phyloP scores from a whole-genome alignment of 2,329 filamentous ascomycete species.

The Botrytis aclada region DNA sequence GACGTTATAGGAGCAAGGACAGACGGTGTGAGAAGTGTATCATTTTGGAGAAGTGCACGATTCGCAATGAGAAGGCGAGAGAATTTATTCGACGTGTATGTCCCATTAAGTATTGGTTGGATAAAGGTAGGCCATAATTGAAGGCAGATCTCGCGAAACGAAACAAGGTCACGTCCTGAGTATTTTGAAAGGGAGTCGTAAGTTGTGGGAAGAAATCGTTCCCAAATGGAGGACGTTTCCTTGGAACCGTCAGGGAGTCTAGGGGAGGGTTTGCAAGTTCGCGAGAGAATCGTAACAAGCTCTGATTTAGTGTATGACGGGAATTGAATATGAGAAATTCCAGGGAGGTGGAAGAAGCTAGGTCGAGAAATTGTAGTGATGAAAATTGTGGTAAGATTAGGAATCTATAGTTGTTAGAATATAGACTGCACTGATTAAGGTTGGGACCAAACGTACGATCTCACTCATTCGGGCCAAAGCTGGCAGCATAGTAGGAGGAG shows the following conservation, averaged over 20 bases:
- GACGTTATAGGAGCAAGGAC: constrained; percentile 45
- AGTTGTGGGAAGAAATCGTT: constrained; percentile 76
- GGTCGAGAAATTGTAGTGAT: constrained; percentile 71
- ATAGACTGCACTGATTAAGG: background rate
- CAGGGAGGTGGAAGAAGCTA: constrained; percentile 64
- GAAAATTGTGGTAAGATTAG: constrained; percentile 72
- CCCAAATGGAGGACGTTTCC: constrained; percentile 67
- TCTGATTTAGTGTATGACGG: constrained; percentile 79
- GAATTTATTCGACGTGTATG: constrained; percentile 73
- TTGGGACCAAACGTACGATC: constrained; percentile 53
- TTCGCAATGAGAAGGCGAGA: constrained; percentile 74
- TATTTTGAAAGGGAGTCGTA: constrained; percentile 84
- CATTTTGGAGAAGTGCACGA: constrained; percentile 68
- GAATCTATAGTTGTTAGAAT: constrained; percentile 56
- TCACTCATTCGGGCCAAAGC: constrained; percentile 80
- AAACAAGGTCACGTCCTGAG: constrained; percentile 73
- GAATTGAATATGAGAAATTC: constrained; percentile 76
- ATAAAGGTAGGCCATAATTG: constrained; percentile 85
- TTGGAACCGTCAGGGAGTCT: constrained; percentile 45
- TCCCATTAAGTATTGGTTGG: constrained; percentile 68
- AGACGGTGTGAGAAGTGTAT: constrained; percentile 64
- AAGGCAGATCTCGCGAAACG: constrained; percentile 66
- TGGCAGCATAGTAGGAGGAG: constrained; percentile 72
- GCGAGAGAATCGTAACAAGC: constrained; percentile 72
- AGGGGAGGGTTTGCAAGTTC: constrained; percentile 44